Conservation (phyloP, 1,284 basidiomycete genomes). For the Tilletia walkeri region DNA sequence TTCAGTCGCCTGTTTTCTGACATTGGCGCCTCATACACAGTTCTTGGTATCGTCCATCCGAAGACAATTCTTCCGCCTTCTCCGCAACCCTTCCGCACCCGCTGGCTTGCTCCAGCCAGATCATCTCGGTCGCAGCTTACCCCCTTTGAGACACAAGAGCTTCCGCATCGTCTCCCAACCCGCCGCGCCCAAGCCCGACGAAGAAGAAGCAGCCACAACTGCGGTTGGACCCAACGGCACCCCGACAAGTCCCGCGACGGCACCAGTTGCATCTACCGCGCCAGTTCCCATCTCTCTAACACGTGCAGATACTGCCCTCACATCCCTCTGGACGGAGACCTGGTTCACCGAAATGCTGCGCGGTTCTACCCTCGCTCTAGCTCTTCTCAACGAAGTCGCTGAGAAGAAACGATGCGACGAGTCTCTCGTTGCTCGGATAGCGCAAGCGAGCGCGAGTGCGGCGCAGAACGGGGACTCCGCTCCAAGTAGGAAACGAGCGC, state of each 20-base stretch:
- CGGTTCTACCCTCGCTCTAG: slow-evolving; percentile 10
- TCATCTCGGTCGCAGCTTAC: neutral
- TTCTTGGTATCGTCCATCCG: slow-evolving; percentile 13
- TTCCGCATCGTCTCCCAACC: slow-evolving; percentile 10
- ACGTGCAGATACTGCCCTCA: neutral
- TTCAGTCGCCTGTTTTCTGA: neutral
- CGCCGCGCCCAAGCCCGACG: neutral
- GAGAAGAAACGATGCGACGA: neutral
- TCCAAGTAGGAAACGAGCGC: neutral
- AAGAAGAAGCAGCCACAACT: neutral
- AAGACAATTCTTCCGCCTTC: slow-evolving; percentile 1
- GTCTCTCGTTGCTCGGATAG: neutral
- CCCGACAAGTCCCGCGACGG: neutral
- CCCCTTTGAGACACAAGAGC: neutral
- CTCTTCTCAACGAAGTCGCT: slow-evolving; percentile 9
- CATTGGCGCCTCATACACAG: neutral
- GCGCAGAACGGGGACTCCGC: too few species aligned
- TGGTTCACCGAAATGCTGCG: slow-evolving; percentile 12
- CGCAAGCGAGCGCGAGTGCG: neutral
- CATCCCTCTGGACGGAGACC: slow-evolving; percentile 6
- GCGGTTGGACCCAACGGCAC: neutral
- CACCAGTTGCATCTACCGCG: too few species aligned
- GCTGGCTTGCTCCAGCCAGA: neutral
- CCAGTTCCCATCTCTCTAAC: neutral
- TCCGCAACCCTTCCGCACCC: slow-evolving; percentile 4